phyloP scores from a whole-genome alignment of 2,329 filamentous ascomycete genomes.

The Colletotrichum neosansevieriae region DNA sequence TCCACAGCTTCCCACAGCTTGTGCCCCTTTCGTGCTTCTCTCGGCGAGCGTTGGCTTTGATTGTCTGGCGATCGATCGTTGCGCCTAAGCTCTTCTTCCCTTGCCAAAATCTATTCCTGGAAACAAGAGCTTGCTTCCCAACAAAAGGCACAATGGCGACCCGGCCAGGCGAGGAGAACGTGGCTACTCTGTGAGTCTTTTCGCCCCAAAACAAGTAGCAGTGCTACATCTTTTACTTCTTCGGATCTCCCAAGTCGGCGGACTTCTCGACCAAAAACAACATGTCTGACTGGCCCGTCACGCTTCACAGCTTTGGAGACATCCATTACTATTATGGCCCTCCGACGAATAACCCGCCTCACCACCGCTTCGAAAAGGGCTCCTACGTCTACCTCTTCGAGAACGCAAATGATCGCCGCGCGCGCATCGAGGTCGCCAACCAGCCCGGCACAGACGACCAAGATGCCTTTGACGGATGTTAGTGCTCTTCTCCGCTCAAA shows the following conservation, averaged over 20 bases:
- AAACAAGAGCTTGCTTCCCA: background rate
- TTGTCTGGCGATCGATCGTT: conserved; percentile 16
- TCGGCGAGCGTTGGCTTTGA: background rate
- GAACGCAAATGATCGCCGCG: conserved; percentile 74
- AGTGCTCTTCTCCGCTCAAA: conserved; percentile 49
- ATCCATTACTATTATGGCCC: conserved; percentile 83
- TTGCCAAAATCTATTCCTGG: conserved; percentile 20
- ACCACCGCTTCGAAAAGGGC: conserved; percentile 83
- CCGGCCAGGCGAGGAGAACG: conserved; percentile 62
- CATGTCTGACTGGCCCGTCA: conserved; percentile 43
- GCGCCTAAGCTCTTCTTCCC: background rate
- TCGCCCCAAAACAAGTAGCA: background rate
- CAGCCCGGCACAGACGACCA: conserved; percentile 80
- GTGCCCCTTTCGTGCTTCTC: conserved; percentile 20
- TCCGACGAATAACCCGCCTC: conserved; percentile 75
- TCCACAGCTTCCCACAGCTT: conserved; percentile 8
- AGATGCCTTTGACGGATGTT: conserved; percentile 83
- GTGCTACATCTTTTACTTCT: background rate
- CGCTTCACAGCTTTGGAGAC: conserved; percentile 74
- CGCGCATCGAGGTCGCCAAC: conserved; percentile 82
- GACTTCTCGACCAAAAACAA: background rate
- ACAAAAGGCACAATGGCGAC: conserved; percentile 55
- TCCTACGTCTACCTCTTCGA: conserved; percentile 87
- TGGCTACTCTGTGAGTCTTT: conserved; percentile 62
- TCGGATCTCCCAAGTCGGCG: background rate